These are phyloP conservation scores for Batrachochytrium dendrobatidis DNA, from an alignment of 371 early-diverging fungal species.

Conservation along the genomic window DNA sequence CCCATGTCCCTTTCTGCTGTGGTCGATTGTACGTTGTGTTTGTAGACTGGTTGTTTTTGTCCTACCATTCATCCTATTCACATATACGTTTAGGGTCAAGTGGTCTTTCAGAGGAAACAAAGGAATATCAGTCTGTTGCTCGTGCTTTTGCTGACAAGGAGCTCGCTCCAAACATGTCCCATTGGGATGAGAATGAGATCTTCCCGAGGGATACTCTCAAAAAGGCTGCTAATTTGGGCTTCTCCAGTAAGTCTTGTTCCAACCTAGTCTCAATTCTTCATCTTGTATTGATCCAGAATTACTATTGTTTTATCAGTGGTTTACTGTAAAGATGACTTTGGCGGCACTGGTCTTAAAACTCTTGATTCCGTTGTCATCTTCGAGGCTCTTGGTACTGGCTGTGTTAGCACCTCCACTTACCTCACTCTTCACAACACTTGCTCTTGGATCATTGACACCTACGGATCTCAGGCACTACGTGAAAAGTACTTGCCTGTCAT, in stretches of 20 bases:
- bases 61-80: neutral
- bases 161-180: conserved; percentile 47
- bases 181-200: conserved; percentile 45
- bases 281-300: neutral
- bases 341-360: conserved; percentile 41
- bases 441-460: conserved; percentile 56
- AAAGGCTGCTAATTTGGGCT: conserved; percentile 51
- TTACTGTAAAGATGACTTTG: conserved; percentile 17
- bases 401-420: conserved; percentile 55
- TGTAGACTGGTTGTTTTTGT: neutral
- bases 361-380: conserved; percentile 40
- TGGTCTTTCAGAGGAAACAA: neutral
- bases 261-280: no score
- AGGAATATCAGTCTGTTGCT: neutral
- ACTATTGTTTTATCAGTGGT: conserved; percentile 6
- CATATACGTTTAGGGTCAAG: neutral
- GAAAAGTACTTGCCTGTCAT: conserved; percentile 43
- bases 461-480: conserved; percentile 42
- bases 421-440: conserved; percentile 50
- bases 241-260: conserved; percentile 22
- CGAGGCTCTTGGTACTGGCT: conserved; percentile 50
- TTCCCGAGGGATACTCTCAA: conserved; percentile 44
- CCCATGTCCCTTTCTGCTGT: neutral
- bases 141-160: conserved; percentile 43
- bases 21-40: neutral